phyloP scores from a whole-genome alignment of 495 filamentous ascomycete genomes.

The Penicillium bialowiezense region DNA sequence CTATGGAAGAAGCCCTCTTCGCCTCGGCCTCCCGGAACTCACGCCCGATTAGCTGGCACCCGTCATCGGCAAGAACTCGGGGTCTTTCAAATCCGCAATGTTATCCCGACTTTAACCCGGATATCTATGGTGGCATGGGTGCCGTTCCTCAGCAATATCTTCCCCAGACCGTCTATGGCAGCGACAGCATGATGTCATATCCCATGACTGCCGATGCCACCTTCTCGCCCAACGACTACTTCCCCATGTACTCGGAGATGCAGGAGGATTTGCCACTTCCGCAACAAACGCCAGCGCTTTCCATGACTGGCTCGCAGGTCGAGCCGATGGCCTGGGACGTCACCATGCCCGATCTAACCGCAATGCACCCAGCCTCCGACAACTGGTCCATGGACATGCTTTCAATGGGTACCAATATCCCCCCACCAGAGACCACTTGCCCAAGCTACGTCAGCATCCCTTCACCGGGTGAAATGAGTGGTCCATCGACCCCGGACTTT shows the following conservation, averaged over 20 bases:
- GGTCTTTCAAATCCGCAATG: slow-evolving; percentile 33
- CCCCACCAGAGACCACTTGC: slow-evolving; percentile 28
- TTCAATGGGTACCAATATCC: slow-evolving; percentile 37
- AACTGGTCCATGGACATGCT: slow-evolving; percentile 40
- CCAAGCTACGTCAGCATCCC: slow-evolving; percentile 41
- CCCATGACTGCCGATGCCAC: slow-evolving; percentile 25
- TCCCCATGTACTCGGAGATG: slow-evolving; percentile 26
- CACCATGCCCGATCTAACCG: slow-evolving; percentile 13
- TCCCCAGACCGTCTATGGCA: slow-evolving; percentile 19
- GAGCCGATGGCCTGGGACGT: slow-evolving; percentile 33
- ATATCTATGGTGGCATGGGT: slow-evolving; percentile 28
- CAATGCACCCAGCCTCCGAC: slow-evolving; percentile 29
- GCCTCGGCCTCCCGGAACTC: slow-evolving; percentile 35
- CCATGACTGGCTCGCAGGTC: slow-evolving; percentile 43
- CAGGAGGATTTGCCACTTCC: slow-evolving; percentile 37
- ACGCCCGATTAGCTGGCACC: slow-evolving; percentile 73
- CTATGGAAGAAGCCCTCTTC: slow-evolving; percentile 35
- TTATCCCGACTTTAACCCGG: slow-evolving; percentile 15
- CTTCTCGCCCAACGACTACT: slow-evolving; percentile 31
- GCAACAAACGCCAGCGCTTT: slow-evolving; percentile 35
- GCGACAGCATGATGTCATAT: slow-evolving; percentile 28
- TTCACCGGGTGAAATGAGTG: slow-evolving; percentile 38
- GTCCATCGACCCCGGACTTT: slow-evolving; percentile 63
- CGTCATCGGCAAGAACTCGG: slow-evolving; percentile 40
- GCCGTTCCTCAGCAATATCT: slow-evolving; percentile 26